Conservation (phyloP, 1,139 yeast species). For the Zygoascus sp. region DNA sequence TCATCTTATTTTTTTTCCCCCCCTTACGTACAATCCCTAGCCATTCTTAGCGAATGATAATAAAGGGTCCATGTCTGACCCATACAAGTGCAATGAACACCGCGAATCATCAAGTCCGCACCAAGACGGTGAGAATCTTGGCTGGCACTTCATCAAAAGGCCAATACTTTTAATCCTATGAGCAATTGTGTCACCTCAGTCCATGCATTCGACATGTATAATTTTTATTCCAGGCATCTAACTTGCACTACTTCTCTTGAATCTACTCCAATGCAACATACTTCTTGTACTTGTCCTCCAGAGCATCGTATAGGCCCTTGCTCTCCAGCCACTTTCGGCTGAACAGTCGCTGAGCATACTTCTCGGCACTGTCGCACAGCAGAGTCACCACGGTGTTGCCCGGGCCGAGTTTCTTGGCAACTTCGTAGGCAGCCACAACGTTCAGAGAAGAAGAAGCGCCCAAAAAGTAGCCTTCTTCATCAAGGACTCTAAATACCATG, state of each 20-base stretch:
- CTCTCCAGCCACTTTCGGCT: slow-evolving; percentile 70
- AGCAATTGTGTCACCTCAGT: no score
- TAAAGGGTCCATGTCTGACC: no score
- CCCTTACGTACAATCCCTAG: no score
- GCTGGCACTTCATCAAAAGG: no score
- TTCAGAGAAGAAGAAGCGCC: slow-evolving; percentile 86
- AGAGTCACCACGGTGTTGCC: slow-evolving; percentile 80
- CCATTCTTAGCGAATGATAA: no score
- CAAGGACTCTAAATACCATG: slow-evolving; percentile 76
- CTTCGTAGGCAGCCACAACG: slow-evolving; percentile 74
- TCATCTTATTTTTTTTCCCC: no score
- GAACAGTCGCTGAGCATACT: slow-evolving; percentile 77
- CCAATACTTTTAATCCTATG: no score
- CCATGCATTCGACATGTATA: no score
- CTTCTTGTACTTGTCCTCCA: slow-evolving; percentile 68
- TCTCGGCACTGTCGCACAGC: slow-evolving; percentile 83
- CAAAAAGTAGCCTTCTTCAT: slow-evolving; percentile 85
- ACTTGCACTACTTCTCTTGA: not conserved
- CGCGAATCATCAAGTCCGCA: no score
- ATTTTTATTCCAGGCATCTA: no score
- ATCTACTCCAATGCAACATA: slow-evolving; percentile 47
- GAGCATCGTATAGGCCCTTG: slow-evolving; percentile 54
- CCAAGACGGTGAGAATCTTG: no score
- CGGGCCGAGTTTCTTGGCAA: slow-evolving; percentile 72
- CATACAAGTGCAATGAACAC: no score